Evolutionary conservation across 202 grass and related monocot species (phyloP).

Genomic region (Hordeum pubiflorum): DNA sequence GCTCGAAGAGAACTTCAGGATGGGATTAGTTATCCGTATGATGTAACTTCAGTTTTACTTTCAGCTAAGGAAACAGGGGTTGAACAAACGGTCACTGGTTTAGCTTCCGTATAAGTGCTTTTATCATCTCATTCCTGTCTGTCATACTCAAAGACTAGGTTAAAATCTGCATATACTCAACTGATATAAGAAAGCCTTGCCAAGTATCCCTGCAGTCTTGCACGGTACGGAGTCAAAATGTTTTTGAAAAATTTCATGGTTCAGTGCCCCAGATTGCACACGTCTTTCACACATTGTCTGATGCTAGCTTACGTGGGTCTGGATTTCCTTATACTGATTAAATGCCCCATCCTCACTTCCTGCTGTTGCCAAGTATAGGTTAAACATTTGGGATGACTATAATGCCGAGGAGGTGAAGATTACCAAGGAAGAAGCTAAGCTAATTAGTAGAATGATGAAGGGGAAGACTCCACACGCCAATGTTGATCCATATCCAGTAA

Average conservation of each 20-base stretch:
- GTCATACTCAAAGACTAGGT: not conserved
- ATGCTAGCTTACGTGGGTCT: not conserved
- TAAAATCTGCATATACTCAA: not conserved
- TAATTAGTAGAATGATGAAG: conserved; percentile 71
- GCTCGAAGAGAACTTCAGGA: not conserved
- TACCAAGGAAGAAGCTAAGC: conserved; percentile 69
- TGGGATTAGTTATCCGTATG: not conserved
- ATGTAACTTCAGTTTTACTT: not conserved
- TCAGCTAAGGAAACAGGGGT: not conserved
- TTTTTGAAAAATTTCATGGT: not conserved
- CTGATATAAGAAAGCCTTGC: not conserved
- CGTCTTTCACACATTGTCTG: not conserved
- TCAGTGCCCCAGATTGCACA: not conserved
- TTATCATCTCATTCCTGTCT: not conserved
- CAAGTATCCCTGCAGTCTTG: not conserved
- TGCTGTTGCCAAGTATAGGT: conserved; percentile 39
- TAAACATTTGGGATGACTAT: conserved; percentile 76
- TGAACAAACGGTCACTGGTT: not conserved
- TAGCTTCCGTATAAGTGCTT: not conserved
- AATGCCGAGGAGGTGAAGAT: conserved; percentile 81
- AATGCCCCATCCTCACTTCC: conserved; percentile 1
- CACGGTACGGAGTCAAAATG: not conserved
- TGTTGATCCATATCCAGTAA: conserved; percentile 83
- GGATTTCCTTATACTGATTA: conserved; percentile 1
- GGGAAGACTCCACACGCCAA: conserved; percentile 74